These are phyloP conservation scores for Suillus cothurnatus DNA, from an alignment of 768 basidiomycete genomes.

Conservation along the genomic window DNA sequence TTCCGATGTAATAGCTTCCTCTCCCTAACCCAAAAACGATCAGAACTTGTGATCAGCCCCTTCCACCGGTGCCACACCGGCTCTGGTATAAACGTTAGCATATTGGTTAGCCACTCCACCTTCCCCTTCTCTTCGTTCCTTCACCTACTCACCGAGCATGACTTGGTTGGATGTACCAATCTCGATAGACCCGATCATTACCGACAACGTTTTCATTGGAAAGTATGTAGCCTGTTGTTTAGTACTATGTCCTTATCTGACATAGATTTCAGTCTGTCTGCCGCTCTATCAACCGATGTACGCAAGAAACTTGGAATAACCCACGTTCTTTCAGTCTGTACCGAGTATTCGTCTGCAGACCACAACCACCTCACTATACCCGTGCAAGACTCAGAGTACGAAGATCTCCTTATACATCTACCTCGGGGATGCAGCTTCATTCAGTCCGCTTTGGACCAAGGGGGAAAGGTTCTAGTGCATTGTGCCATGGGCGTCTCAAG, in stretches of 20 bases:
- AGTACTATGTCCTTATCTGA: constrained; percentile 9
- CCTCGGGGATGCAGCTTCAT: constrained; percentile 64
- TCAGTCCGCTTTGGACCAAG: constrained; percentile 49
- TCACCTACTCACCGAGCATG: constrained; percentile 18
- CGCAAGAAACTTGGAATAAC: constrained; percentile 46
- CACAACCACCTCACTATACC: constrained; percentile 36
- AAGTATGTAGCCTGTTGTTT: constrained; percentile 27
- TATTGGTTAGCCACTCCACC: constrained; percentile 12
- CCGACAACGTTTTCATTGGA: constrained; percentile 37
- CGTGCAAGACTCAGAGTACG: constrained; percentile 50
- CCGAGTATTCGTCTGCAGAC: constrained; percentile 49
- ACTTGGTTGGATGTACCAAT: constrained; percentile 31
- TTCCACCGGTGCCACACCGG: constrained; percentile 2
- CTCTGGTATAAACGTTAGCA: constrained; percentile 11
- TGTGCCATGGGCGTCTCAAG: constrained; percentile 76
- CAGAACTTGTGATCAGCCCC: neutral
- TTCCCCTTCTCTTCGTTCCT: constrained; percentile 9
- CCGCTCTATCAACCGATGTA: constrained; percentile 35
- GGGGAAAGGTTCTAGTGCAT: constrained; percentile 68
- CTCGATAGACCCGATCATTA: constrained; percentile 30
- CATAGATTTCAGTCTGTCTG: constrained; percentile 26
- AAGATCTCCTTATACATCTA: constrained; percentile 66
- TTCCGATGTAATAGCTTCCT: neutral
- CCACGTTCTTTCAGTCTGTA: constrained; percentile 59
- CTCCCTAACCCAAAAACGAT: neutral